Percentiles rank a stretch among this genome's conserved stretches.
Evolutionary conservation across 208 protist genomes (phyloP).

Genomic region (Lotmaria passim): DNA sequence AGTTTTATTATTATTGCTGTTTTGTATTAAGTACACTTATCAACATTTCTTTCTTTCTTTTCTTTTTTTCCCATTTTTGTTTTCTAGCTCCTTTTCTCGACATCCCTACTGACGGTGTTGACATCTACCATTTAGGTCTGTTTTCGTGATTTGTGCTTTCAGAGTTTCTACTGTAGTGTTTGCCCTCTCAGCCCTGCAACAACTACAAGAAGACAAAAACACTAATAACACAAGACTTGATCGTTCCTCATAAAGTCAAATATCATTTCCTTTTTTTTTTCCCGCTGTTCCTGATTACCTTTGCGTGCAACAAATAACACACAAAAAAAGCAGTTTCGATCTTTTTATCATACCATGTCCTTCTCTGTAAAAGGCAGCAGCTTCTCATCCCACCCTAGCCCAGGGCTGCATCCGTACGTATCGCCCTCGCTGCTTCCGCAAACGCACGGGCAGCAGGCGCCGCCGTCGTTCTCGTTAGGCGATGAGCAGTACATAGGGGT

Average conservation of each 20-base stretch:
- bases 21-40: background rate
- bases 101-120: slow-evolving; percentile 28
- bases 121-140: background rate
- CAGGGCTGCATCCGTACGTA: slow-evolving; percentile 50
- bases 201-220: no score
- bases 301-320: no score
- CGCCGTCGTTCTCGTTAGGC: slow-evolving; percentile 60
- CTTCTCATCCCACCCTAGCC: slow-evolving; percentile 52
- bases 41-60: slow-evolving; percentile 5
- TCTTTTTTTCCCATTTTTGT: slow-evolving; percentile 18
- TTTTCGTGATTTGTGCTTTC: background rate
- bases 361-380: slow-evolving; percentile 70
- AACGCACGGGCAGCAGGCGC: slow-evolving; percentile 45
- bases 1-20: slow-evolving; percentile 1
- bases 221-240: no score
- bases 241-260: no score
- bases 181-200: no score
- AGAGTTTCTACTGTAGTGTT: no score
- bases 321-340: no score
- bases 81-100: slow-evolving; percentile 1
- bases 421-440: slow-evolving; percentile 42
- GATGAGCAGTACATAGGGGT: slow-evolving; percentile 39
- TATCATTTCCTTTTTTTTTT: slow-evolving; percentile 15
- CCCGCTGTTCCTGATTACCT: no score
- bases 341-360: slow-evolving; percentile 46